Conservation (phyloP, 1,139 yeast species). For the Zygotorulaspora mrakii region DNA sequence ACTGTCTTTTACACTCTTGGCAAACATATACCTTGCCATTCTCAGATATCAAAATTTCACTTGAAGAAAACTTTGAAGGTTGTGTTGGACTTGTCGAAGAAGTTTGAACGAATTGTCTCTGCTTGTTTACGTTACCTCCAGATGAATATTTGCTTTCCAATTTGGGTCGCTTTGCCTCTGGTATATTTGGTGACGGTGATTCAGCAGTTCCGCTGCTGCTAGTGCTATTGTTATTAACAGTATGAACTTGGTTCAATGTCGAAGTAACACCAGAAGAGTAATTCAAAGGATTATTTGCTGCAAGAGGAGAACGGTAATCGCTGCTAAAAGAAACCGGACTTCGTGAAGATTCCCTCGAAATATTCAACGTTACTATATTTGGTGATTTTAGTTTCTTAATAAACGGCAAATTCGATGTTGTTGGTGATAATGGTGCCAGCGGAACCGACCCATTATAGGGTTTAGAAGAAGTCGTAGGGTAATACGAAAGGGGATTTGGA, state of each 20-base stretch:
- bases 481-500: constrained; percentile 23
- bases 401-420: constrained; percentile 29
- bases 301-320: constrained; percentile 24
- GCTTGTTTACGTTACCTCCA: constrained; percentile 10
- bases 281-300: constrained; percentile 22
- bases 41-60: constrained; percentile 35
- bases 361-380: constrained; percentile 36
- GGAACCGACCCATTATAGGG: constrained; percentile 14
- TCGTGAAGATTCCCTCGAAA: constrained; percentile 36
- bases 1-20: constrained; percentile 37
- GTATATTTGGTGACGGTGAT: constrained; percentile 21
- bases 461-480: constrained; percentile 13
- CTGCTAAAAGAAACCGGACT: constrained; percentile 32
- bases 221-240: constrained; percentile 15
- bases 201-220: constrained; percentile 17
- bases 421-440: constrained; percentile 20
- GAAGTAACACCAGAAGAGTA: constrained; percentile 20
- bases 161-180: constrained; percentile 16
- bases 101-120: constrained; percentile 5
- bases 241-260: constrained; percentile 26
- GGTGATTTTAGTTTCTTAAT: constrained; percentile 36
- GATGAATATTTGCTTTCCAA: constrained; percentile 15
- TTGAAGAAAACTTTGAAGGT: constrained; percentile 27
- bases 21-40: constrained; percentile 37
- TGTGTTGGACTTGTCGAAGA: constrained; percentile 14